Conservation (phyloP, 441 rosid species). For the Flueggea neowawraea region DNA sequence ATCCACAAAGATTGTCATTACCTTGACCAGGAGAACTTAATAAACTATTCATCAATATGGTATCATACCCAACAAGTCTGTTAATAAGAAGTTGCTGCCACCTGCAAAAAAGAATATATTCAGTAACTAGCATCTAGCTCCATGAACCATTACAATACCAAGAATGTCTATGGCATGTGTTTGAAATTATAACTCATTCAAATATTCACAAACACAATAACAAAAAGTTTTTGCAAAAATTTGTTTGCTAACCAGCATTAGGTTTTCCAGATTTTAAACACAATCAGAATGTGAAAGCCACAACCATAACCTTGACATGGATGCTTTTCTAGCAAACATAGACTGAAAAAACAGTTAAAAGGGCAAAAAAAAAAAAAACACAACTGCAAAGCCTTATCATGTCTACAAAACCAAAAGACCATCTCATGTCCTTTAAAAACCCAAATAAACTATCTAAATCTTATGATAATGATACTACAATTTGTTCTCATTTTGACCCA, state of each 20-base stretch:
- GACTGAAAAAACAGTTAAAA: too few species aligned
- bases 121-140: not conserved
- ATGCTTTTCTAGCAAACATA: too few species aligned
- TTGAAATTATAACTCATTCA: not conserved
- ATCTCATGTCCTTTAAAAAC: too few species aligned
- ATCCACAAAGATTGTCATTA: slow-evolving; percentile 23
- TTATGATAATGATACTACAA: too few species aligned
- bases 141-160: not conserved
- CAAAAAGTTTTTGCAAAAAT: not conserved
- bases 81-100: slow-evolving; percentile 99
- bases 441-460: too few species aligned
- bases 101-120: slow-evolving; percentile 43
- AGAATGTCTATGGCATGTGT: not conserved
- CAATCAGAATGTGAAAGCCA: not conserved
- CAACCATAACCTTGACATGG: not conserved
- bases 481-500: too few species aligned
- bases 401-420: too few species aligned
- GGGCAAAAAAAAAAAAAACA: too few species aligned
- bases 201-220: not conserved
- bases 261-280: not conserved
- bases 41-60: slow-evolving; percentile 95
- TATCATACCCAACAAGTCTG: slow-evolving; percentile 98
- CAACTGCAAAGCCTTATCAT: too few species aligned
- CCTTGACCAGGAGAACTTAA: slow-evolving; percentile 91
- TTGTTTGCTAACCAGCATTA: not conserved